A percentile compares a stretch with the other conserved stretches of the same genome.
Evolutionary conservation across 2,329 filamentous ascomycete species (phyloP).

Genomic region (Lachnellula suecica): DNA sequence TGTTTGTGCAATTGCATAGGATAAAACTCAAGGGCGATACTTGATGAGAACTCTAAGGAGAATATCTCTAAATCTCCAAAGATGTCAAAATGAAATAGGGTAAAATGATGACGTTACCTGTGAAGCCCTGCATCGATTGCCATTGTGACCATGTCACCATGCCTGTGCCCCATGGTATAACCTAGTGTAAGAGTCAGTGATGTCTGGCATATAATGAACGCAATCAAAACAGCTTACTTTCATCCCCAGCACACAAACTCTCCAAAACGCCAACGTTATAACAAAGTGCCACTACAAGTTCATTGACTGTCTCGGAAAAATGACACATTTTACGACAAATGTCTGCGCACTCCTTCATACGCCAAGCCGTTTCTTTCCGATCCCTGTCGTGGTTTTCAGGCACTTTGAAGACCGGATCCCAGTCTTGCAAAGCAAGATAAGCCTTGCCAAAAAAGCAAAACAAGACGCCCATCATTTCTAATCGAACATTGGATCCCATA

Average conservation of each 20-base stretch:
- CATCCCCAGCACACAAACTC: constrained; percentile 25
- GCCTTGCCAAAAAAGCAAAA: constrained; percentile 29
- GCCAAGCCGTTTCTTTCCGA: constrained; percentile 28
- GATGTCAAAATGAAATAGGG: no score
- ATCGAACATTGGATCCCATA: constrained; percentile 26
- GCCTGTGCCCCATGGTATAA: constrained; percentile 22
- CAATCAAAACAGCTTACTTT: constrained; percentile 20
- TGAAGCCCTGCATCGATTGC: constrained; percentile 27
- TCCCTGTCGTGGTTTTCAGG: constrained; percentile 24
- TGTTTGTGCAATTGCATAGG: no score
- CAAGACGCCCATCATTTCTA: constrained; percentile 30
- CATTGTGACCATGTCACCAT: constrained; percentile 27
- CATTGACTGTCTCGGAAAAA: constrained; percentile 20
- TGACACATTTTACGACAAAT: constrained; percentile 22
- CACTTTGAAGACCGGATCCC: constrained; percentile 24
- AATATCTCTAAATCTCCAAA: no score
- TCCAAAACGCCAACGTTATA: constrained; percentile 21
- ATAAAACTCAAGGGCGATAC: no score
- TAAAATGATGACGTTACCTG: no score
- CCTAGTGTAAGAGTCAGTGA: constrained; percentile 7
- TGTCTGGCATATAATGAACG: background rate
- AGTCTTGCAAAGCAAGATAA: constrained; percentile 26
- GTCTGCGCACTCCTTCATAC: constrained; percentile 32
- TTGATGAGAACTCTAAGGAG: no score
- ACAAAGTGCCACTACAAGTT: constrained; percentile 20